A percentile compares a stretch with the other conserved stretches of the same genome.
phyloP scores from a whole-genome alignment of 148 eudicot genomes.

The Chenopodium formosanum region DNA sequence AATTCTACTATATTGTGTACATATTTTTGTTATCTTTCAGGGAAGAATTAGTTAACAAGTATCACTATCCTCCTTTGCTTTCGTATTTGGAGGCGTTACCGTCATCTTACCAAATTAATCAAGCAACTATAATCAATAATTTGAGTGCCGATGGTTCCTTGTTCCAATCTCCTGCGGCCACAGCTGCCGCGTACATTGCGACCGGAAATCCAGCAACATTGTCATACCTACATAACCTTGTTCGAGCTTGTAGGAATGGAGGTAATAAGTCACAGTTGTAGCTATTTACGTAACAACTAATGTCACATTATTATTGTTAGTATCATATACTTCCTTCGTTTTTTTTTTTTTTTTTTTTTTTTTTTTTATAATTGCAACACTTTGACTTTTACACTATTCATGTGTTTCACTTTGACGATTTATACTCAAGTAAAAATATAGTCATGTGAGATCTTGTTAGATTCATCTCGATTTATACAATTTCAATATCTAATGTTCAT shows the following conservation, averaged over 20 bases:
- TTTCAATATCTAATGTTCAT: too few relatives aligned
- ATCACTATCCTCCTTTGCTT: constrained; percentile 26
- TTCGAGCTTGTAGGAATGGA: constrained; percentile 26
- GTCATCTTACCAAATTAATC: constrained; percentile 6
- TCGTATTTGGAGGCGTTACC: constrained; percentile 34
- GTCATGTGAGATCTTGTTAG: too few relatives aligned
- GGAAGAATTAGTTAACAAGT: constrained; percentile 6
- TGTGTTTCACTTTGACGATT: too few relatives aligned
- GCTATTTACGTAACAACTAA: too few relatives aligned
- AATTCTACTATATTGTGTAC: neutral
- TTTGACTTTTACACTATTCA: too few relatives aligned
- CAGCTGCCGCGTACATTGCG: constrained; percentile 36
- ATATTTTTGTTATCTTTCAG: neutral
- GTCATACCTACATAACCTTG: constrained; percentile 26
- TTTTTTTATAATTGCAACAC: too few relatives aligned
- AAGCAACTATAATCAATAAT: constrained; percentile 15
- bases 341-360: too few relatives aligned
- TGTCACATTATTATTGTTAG: too few relatives aligned
- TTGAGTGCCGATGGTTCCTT: constrained; percentile 39
- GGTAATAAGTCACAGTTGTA: constrained; percentile 17
- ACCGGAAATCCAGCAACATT: constrained; percentile 27
- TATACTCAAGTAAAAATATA: too few relatives aligned
- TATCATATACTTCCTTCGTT: too few relatives aligned
- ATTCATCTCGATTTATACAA: too few relatives aligned
- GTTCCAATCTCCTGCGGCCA: constrained; percentile 45